phyloP scores from a whole-genome alignment of 306 rosid genomes.

The Pueraria montana region DNA sequence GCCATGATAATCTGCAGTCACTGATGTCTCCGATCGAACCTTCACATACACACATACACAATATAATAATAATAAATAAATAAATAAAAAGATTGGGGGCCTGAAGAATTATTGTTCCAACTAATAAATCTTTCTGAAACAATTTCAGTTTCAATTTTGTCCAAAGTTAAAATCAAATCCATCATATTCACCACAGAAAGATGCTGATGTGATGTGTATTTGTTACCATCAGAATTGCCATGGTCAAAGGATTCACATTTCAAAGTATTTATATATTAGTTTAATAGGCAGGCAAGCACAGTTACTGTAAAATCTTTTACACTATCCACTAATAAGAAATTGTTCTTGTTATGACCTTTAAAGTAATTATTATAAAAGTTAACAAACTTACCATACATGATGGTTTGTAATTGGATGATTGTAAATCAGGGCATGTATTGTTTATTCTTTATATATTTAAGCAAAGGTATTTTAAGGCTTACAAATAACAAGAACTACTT shows the following conservation, averaged over 20 bases:
- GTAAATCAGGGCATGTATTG: too few species aligned
- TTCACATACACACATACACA: slow-evolving; percentile 22
- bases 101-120: background rate
- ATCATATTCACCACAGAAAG: background rate
- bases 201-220: background rate
- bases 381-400: too few species aligned
- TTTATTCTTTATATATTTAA: background rate
- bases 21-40: slow-evolving; percentile 56
- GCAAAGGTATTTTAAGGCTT: background rate
- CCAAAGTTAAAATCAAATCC: background rate
- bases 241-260: too few species aligned
- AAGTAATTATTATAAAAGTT: too few species aligned
- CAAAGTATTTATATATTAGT: too few species aligned
- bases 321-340: too few species aligned
- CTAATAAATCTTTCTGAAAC: background rate
- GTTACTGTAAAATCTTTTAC: too few species aligned
- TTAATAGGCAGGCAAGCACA: too few species aligned
- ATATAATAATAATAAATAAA: too few species aligned
- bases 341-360: too few species aligned
- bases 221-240: background rate
- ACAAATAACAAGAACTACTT: background rate
- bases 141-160: background rate
- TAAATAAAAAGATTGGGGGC: background rate
- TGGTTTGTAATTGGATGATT: too few species aligned
- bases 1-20: slow-evolving; percentile 63